phyloP scores from a whole-genome alignment of 164 flowering plant genomes.

The Tinospora cordifolia region DNA sequence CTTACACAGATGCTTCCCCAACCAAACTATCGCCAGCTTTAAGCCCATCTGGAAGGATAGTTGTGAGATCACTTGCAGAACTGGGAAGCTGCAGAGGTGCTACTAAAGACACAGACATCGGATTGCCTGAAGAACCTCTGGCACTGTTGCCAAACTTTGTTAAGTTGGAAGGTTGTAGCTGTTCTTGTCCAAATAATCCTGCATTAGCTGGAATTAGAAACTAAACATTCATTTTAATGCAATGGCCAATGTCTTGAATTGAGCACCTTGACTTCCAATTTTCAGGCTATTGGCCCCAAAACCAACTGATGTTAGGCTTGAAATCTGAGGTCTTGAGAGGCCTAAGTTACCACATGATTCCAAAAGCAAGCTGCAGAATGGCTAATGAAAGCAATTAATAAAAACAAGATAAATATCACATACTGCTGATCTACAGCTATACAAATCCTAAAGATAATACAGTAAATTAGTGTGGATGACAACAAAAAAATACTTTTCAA shows the following conservation, averaged over 20 bases:
- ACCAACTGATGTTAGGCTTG: conserved; percentile 23
- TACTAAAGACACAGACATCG: conserved; percentile 21
- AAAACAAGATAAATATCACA: not conserved
- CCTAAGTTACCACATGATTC: conserved; percentile 33
- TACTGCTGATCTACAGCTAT: not conserved
- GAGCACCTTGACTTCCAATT: conserved; percentile 31
- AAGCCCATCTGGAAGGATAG: conserved; percentile 8
- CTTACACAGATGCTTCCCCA: conserved; percentile 32
- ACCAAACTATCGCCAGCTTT: conserved; percentile 14
- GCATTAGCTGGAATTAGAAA: conserved; percentile 12
- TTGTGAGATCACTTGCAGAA: conserved; percentile 20
- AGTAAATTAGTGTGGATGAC: not conserved
- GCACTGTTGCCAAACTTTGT: conserved; percentile 19
- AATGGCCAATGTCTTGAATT: not conserved
- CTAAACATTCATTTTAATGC: not conserved
- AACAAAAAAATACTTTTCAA: not conserved
- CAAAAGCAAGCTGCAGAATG: conserved; percentile 33
- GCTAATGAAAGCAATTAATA: not conserved
- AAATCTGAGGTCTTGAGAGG: conserved; percentile 26
- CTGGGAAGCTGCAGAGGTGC: conserved; percentile 17
- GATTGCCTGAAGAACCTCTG: conserved; percentile 17
- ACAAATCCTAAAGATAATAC: not conserved
- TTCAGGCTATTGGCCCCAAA: conserved; percentile 25
- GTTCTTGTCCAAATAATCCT: conserved; percentile 25
- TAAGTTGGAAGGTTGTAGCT: conserved; percentile 14